Base-by-base conservation (phyloP, 208 protist genomes). In the Paratrypanosoma confusum region DNA sequence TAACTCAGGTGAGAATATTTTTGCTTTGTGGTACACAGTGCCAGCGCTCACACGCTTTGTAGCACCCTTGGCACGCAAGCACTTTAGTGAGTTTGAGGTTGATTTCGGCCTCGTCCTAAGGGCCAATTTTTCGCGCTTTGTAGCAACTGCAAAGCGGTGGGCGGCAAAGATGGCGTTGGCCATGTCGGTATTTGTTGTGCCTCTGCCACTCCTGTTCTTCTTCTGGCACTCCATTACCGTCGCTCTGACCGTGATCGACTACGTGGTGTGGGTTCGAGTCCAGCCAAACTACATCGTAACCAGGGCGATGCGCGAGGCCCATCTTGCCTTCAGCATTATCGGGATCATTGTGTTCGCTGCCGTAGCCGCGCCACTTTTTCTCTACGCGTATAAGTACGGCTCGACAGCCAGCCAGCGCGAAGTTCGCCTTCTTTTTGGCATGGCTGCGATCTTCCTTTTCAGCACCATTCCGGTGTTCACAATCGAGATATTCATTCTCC, bases 351-450 rank as follows among this genome's bases (percentile, higher is more conserved):
- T 42, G 1, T 87, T 71, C 38, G 75, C 35, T 2, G 20, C 35
- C 2, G 47, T 47, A 25, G 65, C 57, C 0, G 77, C 47, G 4
- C 82, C 82, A 18, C 55, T 87, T 13, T 82, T 88, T 50, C 57
- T 91, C 3, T 85, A 80, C 46, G 53, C 72, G 20, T 91, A 87
- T 59, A 87, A 85, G 50, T 91, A 91, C 47, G 74, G 71, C n/a
- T 33, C 42, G 3, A 75, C 67, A 1, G 47, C 50, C 13, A 32
- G 38, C 11, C 40, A 41, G 14, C 52, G 74, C 17, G 28, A 52
- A 13, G 56, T 32, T 7, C 37, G 70, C 3, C 34, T 85, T 24
- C 49, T 73, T 7, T 20, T 16, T 6, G 82, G 78, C 5, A 65
- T 83, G 8, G 54, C 56, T 4, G 26, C 80, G 1, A 81, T 85